Percentiles rank a stretch among this genome's conserved stretches.
These are phyloP conservation scores for Penicillium sp. DNA, from an alignment of 2,329 filamentous ascomycete genomes.

Conservation along the genomic window DNA sequence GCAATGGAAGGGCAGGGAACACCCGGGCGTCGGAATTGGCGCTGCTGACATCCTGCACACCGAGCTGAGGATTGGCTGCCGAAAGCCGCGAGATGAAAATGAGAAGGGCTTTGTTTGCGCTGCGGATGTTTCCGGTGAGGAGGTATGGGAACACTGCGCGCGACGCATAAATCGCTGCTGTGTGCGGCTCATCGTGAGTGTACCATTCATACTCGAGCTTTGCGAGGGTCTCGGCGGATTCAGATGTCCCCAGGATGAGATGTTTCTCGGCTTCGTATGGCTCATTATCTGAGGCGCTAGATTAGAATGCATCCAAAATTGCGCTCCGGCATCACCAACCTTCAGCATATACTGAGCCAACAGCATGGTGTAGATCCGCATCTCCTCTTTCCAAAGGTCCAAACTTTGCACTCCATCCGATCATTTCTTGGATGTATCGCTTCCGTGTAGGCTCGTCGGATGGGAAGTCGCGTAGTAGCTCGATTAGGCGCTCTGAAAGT, in stretches of 20 bases:
- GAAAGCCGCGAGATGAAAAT: constrained; percentile 69
- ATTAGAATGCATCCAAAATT: constrained; percentile 15
- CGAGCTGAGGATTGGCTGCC: constrained; percentile 59
- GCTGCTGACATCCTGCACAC: constrained; percentile 77
- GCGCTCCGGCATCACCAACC: constrained; percentile 40
- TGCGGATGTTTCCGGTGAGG: constrained; percentile 83
- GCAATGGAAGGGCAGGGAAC: constrained; percentile 85
- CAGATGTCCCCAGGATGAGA: constrained; percentile 81
- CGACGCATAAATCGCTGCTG: constrained; percentile 79
- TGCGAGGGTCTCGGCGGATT: constrained; percentile 77
- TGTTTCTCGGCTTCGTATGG: constrained; percentile 92
- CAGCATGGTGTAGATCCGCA: constrained; percentile 89
- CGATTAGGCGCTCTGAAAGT: constrained; percentile 61
- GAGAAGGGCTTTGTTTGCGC: constrained; percentile 78
- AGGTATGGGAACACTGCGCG: constrained; percentile 89
- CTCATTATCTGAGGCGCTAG: constrained; percentile 65
- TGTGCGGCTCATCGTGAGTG: constrained; percentile 80
- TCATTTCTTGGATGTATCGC: constrained; percentile 83
- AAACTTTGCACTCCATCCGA: constrained; percentile 81
- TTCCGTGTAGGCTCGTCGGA: constrained; percentile 85
- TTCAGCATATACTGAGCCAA: constrained; percentile 83
- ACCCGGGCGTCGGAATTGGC: constrained; percentile 71
- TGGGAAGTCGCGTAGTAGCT: constrained; percentile 76
- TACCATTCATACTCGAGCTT: constrained; percentile 94
- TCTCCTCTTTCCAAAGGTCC: constrained; percentile 89